Percentiles rank a stretch among this genome's conserved stretches.
phyloP scores from a whole-genome alignment of 2,329 filamentous ascomycete species.

The Cladorrhinum sp. region DNA sequence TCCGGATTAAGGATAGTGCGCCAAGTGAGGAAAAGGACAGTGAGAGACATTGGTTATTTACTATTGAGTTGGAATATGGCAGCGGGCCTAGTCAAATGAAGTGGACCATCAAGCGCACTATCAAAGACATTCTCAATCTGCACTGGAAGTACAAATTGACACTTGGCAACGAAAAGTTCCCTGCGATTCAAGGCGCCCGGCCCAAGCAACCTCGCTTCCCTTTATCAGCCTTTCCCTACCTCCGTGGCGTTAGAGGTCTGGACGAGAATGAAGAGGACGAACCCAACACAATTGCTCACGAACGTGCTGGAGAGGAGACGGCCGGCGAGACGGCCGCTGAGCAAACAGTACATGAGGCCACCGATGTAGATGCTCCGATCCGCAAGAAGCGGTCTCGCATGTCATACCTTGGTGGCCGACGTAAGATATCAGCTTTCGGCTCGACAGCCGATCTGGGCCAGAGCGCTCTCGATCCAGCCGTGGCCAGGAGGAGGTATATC shows the following conservation, averaged over 20 bases:
- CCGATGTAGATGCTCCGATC: slow-evolving; percentile 57
- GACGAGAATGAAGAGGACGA: slow-evolving; percentile 75
- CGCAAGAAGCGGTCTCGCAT: slow-evolving; percentile 51
- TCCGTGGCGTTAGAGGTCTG: slow-evolving; percentile 74
- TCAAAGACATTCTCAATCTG: slow-evolving; percentile 87
- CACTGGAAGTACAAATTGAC: slow-evolving; percentile 92
- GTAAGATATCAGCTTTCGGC: slow-evolving; percentile 50
- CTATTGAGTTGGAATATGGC: slow-evolving; percentile 92
- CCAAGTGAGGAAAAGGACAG: slow-evolving; percentile 62
- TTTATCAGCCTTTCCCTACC: slow-evolving; percentile 81
- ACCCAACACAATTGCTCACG: slow-evolving; percentile 2
- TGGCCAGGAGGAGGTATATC: slow-evolving; percentile 62
- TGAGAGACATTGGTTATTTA: slow-evolving; percentile 78
- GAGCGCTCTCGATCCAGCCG: slow-evolving; percentile 53
- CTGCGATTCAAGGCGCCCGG: slow-evolving; percentile 64
- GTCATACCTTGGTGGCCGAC: slow-evolving; percentile 50
- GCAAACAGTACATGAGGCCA: slow-evolving; percentile 47
- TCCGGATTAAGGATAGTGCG: slow-evolving; percentile 77
- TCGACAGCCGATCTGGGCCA: slow-evolving; percentile 40
- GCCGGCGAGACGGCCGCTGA: slow-evolving; percentile 43
- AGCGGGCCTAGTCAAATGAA: slow-evolving; percentile 95
- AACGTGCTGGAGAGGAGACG: slow-evolving; percentile 17
- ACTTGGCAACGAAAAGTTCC: slow-evolving; percentile 77
- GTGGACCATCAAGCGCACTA: slow-evolving; percentile 85
- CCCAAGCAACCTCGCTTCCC: slow-evolving; percentile 89